Evolutionary conservation across 2,329 filamentous ascomycete genomes (phyloP).

Genomic region (Sporothrix variecibatus): DNA sequence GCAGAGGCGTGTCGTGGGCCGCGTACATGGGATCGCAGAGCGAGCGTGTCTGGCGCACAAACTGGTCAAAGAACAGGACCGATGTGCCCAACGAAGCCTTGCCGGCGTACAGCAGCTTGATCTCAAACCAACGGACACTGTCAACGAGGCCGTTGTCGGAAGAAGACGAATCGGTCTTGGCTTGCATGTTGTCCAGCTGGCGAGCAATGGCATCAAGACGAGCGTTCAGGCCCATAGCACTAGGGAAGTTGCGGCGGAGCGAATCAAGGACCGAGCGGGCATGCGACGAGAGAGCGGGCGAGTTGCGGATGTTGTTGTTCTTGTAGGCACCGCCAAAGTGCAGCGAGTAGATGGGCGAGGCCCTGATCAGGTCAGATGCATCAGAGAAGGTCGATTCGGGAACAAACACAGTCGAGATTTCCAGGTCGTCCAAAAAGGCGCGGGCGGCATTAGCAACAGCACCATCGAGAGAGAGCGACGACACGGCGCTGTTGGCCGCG

Average conservation of each 20-base stretch:
- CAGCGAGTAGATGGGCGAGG: constrained; percentile 46
- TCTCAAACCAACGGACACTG: constrained; percentile 51
- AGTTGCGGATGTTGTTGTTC: constrained; percentile 29
- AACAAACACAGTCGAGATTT: constrained; percentile 46
- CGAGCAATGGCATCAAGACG: constrained; percentile 42
- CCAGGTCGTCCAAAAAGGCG: constrained; percentile 56
- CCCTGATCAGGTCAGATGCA: constrained; percentile 41
- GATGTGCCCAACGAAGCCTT: constrained; percentile 45
- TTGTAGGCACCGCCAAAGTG: constrained; percentile 42
- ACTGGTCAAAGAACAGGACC: constrained; percentile 45
- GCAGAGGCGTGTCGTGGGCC: constrained; percentile 38
- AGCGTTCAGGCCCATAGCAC: constrained; percentile 28
- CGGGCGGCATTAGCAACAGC: constrained; percentile 46
- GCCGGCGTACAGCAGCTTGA: constrained; percentile 54
- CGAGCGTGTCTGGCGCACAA: constrained; percentile 43
- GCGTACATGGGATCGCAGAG: constrained; percentile 50
- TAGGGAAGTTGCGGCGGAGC: constrained; percentile 41
- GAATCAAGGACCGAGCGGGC: constrained; percentile 42
- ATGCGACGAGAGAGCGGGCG: constrained; percentile 41
- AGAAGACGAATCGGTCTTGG: background rate
- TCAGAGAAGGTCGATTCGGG: constrained; percentile 37
- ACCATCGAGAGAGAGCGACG: constrained; percentile 36
- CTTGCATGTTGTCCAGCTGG: constrained; percentile 38
- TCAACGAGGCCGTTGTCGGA: constrained; percentile 39
- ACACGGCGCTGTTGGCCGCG: constrained; percentile 30